Base-by-base conservation (phyloP, 768 basidiomycete species). In the Hypholoma fasciculare region DNA sequence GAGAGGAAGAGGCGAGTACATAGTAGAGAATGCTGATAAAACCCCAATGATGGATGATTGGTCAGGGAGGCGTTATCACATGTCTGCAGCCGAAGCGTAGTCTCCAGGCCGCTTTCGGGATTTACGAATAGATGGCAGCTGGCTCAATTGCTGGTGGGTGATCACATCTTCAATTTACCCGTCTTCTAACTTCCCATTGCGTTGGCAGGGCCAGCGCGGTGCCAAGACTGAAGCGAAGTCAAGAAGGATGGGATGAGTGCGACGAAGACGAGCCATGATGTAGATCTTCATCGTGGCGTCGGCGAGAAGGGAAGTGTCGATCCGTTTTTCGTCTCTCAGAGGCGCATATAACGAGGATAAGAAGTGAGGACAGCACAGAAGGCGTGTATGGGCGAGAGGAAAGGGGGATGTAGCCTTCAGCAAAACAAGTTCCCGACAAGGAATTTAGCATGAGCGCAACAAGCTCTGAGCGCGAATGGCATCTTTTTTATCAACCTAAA, bases 401-500 rank as follows among this genome's bases (percentile, higher is more conserved):
- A 26, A 48, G 47, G 47, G 47, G 44, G 44, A n/a, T 49, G 7
- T n/a, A 49, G 23, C 48, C 23, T n/a, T 27, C 20, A 30, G 27
- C 19, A 11, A 49, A 30, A 4, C 27, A 30, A 6, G 19, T n/a
- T 27, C 27, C 48, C 27, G 4, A 49, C 2, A 23, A 30, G 23
- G 27, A 23, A 26, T 51, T 79, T 73, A 88, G 65, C 86, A 88
- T 20, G 78, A 76, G 47, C 81, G 79, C 44, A 90, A 73, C 17
- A 90, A 74, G 34, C 80, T 76, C 60, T 81, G 81, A 16, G 87
- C 87, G 42, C 82, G 82, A 37, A 72, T 69, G 7, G 85, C 81
- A 57, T 87, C 78, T 61, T 70, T 75, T 76, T 82, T 86, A 57
- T 84, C 78, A 61, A 87, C 83, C 84, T 85, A 54, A 12, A 56